phyloP scores from a whole-genome alignment of 192 early-diverging fungal species.

The Nowakowskiella sp. region DNA sequence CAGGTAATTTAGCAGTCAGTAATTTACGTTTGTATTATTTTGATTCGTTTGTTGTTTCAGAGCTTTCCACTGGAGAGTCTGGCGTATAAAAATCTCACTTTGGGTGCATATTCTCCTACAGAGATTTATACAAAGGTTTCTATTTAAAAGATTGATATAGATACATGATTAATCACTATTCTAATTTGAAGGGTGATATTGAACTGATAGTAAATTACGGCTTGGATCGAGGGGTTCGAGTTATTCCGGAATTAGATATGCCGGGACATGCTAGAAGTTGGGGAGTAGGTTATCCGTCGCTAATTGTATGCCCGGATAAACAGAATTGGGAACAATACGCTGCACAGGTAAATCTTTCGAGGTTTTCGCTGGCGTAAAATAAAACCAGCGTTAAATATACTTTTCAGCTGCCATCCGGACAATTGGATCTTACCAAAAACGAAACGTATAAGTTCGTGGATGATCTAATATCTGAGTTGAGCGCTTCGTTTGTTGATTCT shows the following conservation, averaged over 20 bases:
- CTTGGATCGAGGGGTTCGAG: slow-evolving; percentile 65
- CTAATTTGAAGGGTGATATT: slow-evolving; percentile 65
- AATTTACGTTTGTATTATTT: neutral
- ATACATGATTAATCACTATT: too few species aligned
- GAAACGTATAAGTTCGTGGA: slow-evolving; percentile 55
- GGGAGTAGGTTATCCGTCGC: neutral
- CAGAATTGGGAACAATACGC: slow-evolving; percentile 1
- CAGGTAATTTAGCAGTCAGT: too few species aligned
- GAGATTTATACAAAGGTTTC: slow-evolving; percentile 70
- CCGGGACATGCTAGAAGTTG: slow-evolving; percentile 65
- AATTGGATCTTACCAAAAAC: slow-evolving; percentile 51
- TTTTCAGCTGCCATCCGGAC: slow-evolving; percentile 69
- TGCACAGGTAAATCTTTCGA: slow-evolving; percentile 11
- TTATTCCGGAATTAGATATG: slow-evolving; percentile 89
- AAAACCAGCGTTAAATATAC: slow-evolving; percentile 47
- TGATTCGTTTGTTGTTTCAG: neutral
- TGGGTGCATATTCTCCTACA: slow-evolving; percentile 51
- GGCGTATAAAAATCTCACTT: neutral
- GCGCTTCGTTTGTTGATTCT: slow-evolving; percentile 58
- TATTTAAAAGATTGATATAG: too few species aligned
- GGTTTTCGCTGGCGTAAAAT: too few species aligned
- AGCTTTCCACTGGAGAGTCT: neutral
- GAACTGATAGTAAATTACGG: slow-evolving; percentile 64
- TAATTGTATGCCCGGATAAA: slow-evolving; percentile 7
- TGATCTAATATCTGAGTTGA: slow-evolving; percentile 58